phyloP scores from a whole-genome alignment of 495 filamentous ascomycete genomes.

The Baudoinia panamericana region DNA sequence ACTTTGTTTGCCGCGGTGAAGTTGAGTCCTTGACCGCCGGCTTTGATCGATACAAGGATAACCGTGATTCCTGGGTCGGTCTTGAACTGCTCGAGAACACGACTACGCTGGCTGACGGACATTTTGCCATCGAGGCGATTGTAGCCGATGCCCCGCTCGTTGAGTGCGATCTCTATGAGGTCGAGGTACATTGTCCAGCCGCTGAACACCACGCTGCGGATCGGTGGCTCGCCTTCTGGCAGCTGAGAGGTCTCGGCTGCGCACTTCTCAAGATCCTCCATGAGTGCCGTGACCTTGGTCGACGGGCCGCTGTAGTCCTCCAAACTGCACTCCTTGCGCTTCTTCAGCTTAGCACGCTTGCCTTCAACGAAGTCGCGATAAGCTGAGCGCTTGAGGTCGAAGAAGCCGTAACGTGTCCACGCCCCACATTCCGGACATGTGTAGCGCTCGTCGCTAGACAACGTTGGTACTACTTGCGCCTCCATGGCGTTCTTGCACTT shows the following conservation, averaged over 20 bases:
- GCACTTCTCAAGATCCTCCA: constrained; percentile 50
- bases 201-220: constrained; percentile 84
- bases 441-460: constrained; percentile 29
- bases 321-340: constrained; percentile 40
- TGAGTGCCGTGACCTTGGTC: constrained; percentile 73
- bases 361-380: constrained; percentile 46
- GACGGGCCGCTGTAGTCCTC: constrained; percentile 63
- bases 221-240: constrained; percentile 44
- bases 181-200: constrained; percentile 90
- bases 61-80: constrained; percentile 58
- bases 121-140: constrained; percentile 85
- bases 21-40: constrained; percentile 86
- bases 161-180: constrained; percentile 75
- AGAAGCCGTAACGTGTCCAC: constrained; percentile 44
- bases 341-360: constrained; percentile 34
- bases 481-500: constrained; percentile 49
- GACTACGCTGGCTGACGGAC: constrained; percentile 53
- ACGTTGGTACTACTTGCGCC: constrained; percentile 27
- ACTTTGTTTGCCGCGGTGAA: constrained; percentile 72
- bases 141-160: constrained; percentile 50
- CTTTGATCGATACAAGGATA: constrained; percentile 82
- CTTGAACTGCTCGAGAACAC: constrained; percentile 61
- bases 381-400: constrained; percentile 52
- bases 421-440: constrained; percentile 55
- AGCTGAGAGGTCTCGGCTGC: constrained; percentile 45